Evolutionary conservation across 345 rosid genomes (phyloP).

Genomic region (Zanthoxylum bungeanum): DNA sequence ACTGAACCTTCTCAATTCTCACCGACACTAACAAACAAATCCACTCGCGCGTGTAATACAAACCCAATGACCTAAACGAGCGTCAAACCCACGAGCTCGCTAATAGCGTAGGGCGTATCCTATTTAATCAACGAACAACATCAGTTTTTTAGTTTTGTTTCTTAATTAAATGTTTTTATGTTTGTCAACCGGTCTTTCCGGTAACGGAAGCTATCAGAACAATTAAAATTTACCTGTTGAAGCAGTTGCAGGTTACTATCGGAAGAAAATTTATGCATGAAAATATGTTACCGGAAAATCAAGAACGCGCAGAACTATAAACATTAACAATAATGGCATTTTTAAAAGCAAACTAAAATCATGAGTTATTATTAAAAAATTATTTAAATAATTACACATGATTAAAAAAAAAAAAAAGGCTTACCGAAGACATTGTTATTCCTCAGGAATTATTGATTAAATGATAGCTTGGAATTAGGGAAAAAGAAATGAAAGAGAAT

Average conservation of each 20-base stretch:
- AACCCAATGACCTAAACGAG: neutral
- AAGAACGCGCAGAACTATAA: neutral
- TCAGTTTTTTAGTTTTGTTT: slow-evolving; percentile 25
- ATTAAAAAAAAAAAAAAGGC: neutral
- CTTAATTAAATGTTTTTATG: neutral
- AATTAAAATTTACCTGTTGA: no score
- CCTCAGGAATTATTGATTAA: neutral
- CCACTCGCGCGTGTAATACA: neutral
- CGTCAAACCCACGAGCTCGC: neutral
- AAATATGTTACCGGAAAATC: slow-evolving; percentile 3
- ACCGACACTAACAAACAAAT: neutral
- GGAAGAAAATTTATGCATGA: neutral
- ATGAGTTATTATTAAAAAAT: neutral
- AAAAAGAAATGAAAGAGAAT: neutral
- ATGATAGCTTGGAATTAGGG: neutral
- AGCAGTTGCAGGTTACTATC: neutral
- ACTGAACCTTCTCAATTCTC: neutral
- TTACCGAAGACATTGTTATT: neutral
- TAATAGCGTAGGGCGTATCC: neutral
- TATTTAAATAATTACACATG: neutral
- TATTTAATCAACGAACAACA: slow-evolving; percentile 16
- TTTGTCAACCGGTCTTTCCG: slow-evolving; percentile 5
- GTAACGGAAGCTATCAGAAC: neutral
- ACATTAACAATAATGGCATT: neutral
- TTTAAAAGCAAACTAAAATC: neutral